phyloP scores from a whole-genome alignment of 2,329 filamentous ascomycete species.

The Nothophaeocryptopus gaeumannii region DNA sequence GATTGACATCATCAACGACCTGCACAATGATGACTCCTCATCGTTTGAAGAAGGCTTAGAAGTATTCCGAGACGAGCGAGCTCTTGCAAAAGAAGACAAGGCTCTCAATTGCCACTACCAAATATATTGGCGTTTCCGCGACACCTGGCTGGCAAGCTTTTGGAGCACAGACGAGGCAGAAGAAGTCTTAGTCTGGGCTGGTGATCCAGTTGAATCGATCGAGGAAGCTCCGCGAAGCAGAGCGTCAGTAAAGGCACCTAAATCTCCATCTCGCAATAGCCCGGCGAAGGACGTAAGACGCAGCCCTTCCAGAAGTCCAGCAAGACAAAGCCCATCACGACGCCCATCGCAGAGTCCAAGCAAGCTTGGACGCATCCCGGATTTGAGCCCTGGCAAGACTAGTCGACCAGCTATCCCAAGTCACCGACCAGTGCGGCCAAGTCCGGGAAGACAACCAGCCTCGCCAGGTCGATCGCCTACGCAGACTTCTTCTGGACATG shows the following conservation, averaged over 20 bases:
- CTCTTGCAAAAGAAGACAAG: background rate
- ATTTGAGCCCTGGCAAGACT: too few species aligned
- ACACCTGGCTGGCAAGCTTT: background rate
- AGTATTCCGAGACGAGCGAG: background rate
- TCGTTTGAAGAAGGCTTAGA: background rate
- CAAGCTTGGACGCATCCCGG: too few species aligned
- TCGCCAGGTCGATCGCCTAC: too few species aligned
- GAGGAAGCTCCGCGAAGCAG: background rate
- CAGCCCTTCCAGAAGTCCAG: background rate
- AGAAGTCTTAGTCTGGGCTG: background rate
- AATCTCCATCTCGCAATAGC: too few species aligned
- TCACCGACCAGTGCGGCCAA: too few species aligned
- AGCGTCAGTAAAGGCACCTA: too few species aligned
- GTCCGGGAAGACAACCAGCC: too few species aligned
- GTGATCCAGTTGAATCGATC: background rate
- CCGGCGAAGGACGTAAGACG: too few species aligned
- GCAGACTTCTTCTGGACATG: too few species aligned
- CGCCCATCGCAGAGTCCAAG: too few species aligned
- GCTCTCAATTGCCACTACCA: slow-evolving; percentile 11
- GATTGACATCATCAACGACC: background rate
- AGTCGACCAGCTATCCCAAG: too few species aligned
- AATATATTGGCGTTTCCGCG: slow-evolving; percentile 17
- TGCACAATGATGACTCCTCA: background rate
- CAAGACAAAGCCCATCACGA: background rate
- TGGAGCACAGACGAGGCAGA: background rate